Conservation (phyloP, 352 stramenopile genomes). For the Phytophthora rubi region DNA sequence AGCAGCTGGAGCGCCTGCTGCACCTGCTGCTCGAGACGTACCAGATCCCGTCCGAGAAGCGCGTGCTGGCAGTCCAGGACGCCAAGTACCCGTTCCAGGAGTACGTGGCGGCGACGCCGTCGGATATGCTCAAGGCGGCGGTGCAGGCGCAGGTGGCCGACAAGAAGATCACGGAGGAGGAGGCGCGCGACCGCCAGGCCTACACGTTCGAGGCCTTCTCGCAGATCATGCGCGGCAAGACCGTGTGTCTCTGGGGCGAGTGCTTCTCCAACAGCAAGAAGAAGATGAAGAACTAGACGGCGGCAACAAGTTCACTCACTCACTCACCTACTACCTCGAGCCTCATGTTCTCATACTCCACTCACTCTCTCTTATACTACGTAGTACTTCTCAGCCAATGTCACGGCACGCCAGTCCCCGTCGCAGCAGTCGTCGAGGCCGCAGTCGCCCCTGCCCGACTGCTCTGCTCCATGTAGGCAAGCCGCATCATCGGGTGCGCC, state of each 20-base stretch:
- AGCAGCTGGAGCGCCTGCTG: slow-evolving; percentile 66
- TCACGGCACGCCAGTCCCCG: neutral
- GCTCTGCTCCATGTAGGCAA: slow-evolving; percentile 54
- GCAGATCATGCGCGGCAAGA: slow-evolving; percentile 82
- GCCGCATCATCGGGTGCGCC: slow-evolving; percentile 78
- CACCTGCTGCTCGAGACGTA: slow-evolving; percentile 78
- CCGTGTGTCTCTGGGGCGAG: slow-evolving; percentile 85
- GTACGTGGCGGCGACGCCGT: slow-evolving; percentile 53
- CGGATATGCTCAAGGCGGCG: slow-evolving; percentile 49
- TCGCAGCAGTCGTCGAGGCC: too few species aligned
- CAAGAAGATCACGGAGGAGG: slow-evolving; percentile 61
- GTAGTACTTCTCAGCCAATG: neutral
- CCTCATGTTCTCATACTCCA: neutral
- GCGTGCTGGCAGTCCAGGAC: slow-evolving; percentile 68
- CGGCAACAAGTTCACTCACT: too few species aligned
- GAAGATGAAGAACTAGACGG: slow-evolving; percentile 78
- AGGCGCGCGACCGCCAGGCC: slow-evolving; percentile 50
- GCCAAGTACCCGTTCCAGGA: slow-evolving; percentile 82
- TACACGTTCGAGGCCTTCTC: slow-evolving; percentile 85
- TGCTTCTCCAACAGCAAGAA: slow-evolving; percentile 87
- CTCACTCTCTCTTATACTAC: neutral
- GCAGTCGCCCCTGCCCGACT: neutral
- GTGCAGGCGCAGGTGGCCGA: slow-evolving; percentile 48
- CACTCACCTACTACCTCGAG: neutral
- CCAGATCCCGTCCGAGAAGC: slow-evolving; percentile 87